Evolutionary conservation across 208 protist genomes (phyloP), one percentile per base, ranked within the genome.

Genomic region (Trichomonas vaginalis): DNA sequence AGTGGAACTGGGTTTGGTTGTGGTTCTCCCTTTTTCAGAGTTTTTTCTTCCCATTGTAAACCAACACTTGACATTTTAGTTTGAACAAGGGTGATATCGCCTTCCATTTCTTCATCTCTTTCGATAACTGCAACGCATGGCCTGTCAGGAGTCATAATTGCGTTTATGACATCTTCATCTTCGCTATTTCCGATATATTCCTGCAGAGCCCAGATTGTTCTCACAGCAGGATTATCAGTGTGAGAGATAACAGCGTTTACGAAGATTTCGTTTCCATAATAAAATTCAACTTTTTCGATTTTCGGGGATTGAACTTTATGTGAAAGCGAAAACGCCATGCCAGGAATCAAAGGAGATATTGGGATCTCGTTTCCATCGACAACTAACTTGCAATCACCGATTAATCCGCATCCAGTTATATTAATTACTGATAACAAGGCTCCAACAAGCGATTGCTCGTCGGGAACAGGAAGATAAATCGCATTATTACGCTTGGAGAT

Each of bases 21-120:
- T 21, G 82, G 82, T n/a, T 86, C 79, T 10, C 42, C 79, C 37
- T 45, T 0, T 39, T 86, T 86, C 4, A 39, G 79, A 42, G 10
- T 42, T 86, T 45, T 86, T 42, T 86, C 35, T 3, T 46, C 42
- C 82, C 82, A 90, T 12, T 37, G n/a, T 9, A 90, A 6, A 48
- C 82, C 82, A 21, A 48, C 17, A 12, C 6, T 1, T 23, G 40
- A 48, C 15, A 90, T 4, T 0, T 37, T 9, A 21, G 82, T 45
- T 23, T 90, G 40, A 48, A 90, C 82, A 35, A 45, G 42, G 1
- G 82, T 45, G 15, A 90, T 17, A n/a, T 90, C 82, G 9, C 82
- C 82, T 90, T 90, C 82, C 14, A 90, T 37, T 90, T 90, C 82
- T 90, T 90, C 82, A n/a, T 90, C 82, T n/a, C 82, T 35, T n/a